Evolutionary conservation across 1,284 basidiomycete genomes (phyloP), one percentile per base, ranked within the genome.

Genomic region (Salmacisia buchloeana): DNA sequence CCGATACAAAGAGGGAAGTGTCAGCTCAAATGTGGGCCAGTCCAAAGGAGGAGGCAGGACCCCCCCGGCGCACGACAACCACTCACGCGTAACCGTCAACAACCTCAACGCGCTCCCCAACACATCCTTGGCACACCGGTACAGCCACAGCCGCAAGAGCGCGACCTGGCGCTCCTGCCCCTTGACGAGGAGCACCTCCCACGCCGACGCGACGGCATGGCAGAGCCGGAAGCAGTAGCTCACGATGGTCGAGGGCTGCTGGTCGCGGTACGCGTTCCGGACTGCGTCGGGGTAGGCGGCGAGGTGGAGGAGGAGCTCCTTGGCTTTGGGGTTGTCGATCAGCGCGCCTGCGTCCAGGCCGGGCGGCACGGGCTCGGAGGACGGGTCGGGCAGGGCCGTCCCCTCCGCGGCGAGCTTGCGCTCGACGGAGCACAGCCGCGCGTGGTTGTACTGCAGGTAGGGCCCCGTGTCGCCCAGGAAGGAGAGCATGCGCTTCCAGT

Each of bases 391-490:
- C 15, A 92, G 90, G 36, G 66, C 68, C 9, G 78, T 61, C 52
- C 94, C 87, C 68, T 92, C 87, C 15, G 68, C 91, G 9, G 79
- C 81, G 81, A 94, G 94, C 82, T 94, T 96, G 65, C 94, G 90
- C 76, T 88, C 88, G 77, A 97, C 90, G 3, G 93, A 97, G 61
- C 89, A 88, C 39, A 98, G 84, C 36, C 94, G 90, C 72, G 94
- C 94, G 82, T 97, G 94, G 68, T 3, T 94, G 81, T 97, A 97
- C 66, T 74, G 74, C 38, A 80, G 65, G 65, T 80, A 79, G 45
- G 76, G 73, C 60, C 92, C 94, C 1, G 94, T 97, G 82, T 97
- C 94, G 57, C 94, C 94, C 81, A 97, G 92, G 80, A 97, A 97
- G 35, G 90, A 92, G 61, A 91, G 87, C 90, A 97, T 96, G 59